phyloP scores from a whole-genome alignment of 331 rosid species.

The Cydonia oblonga region DNA sequence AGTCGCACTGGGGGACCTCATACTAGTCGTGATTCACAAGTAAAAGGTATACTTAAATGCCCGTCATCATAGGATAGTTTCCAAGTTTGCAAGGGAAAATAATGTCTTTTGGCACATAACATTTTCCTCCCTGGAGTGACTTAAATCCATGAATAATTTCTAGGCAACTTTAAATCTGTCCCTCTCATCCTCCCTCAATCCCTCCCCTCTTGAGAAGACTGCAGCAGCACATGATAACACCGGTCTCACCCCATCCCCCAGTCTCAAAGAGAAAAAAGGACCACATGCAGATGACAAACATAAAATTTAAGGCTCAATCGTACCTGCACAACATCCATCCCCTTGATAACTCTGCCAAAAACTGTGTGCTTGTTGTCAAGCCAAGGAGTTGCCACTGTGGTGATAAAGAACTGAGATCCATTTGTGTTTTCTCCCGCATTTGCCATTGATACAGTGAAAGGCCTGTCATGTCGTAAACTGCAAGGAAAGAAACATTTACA shows the following conservation, averaged over 20 bases:
- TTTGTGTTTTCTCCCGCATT: slow-evolving; percentile 81
- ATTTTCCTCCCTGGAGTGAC: neutral
- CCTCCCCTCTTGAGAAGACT: neutral
- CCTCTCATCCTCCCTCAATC: neutral
- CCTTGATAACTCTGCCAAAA: slow-evolving; percentile 85
- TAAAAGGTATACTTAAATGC: neutral
- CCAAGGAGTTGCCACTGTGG: slow-evolving; percentile 99
- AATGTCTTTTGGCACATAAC: neutral
- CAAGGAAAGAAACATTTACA: slow-evolving; percentile 14
- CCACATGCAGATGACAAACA: neutral
- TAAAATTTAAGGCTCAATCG: slow-evolving; percentile 1
- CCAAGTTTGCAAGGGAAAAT: neutral
- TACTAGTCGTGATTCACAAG: neutral
- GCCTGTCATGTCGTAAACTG: slow-evolving; percentile 89
- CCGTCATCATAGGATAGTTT: neutral
- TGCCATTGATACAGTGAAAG: slow-evolving; percentile 92
- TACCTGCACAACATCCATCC: slow-evolving; percentile 98
- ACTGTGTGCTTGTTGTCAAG: slow-evolving; percentile 88
- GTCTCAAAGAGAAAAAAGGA: neutral
- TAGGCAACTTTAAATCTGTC: neutral
- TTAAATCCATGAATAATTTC: neutral
- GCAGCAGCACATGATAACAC: neutral
- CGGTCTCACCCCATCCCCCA: neutral
- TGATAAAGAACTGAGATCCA: slow-evolving; percentile 96
- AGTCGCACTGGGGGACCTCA: neutral